Evolutionary conservation across 2,329 filamentous ascomycete genomes (phyloP).

Genomic region (Davidsoniella neocaledoniae): DNA sequence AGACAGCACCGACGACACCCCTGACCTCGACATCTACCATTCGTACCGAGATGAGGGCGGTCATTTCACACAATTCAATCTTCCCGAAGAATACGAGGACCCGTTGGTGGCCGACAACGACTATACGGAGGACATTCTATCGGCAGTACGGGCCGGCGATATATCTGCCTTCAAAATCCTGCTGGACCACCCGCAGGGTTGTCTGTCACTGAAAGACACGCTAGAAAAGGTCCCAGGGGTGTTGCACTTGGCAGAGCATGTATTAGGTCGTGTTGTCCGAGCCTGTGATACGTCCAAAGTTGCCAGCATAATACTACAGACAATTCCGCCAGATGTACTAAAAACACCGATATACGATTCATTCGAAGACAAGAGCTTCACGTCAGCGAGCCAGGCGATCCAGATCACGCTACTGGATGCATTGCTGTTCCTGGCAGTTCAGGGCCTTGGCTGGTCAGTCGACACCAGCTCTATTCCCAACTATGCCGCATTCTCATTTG

Average conservation of each 20-base stretch:
- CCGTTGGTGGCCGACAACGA: not conserved
- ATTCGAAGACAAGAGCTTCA: not conserved
- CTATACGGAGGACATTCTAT: not conserved
- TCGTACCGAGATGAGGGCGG: constrained; percentile 3
- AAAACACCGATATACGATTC: not conserved
- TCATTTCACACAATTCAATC: constrained; percentile 1
- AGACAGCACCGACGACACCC: not conserved
- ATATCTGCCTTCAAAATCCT: not conserved
- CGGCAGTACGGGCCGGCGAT: not conserved
- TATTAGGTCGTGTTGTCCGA: not conserved
- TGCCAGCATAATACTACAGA: not conserved
- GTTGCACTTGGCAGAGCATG: not conserved
- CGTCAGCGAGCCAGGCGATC: too few species aligned
- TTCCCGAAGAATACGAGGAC: not conserved
- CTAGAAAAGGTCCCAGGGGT: not conserved
- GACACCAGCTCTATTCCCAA: not conserved
- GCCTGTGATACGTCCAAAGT: not conserved
- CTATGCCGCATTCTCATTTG: not conserved
- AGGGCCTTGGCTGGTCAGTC: not conserved
- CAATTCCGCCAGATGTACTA: not conserved
- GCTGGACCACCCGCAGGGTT: not conserved
- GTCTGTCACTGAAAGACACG: not conserved
- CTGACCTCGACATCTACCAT: constrained; percentile 6
- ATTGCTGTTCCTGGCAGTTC: not conserved
- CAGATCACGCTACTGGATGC: not conserved